Conservation (phyloP, 768 basidiomycete species). For the Ramaria sp. region DNA sequence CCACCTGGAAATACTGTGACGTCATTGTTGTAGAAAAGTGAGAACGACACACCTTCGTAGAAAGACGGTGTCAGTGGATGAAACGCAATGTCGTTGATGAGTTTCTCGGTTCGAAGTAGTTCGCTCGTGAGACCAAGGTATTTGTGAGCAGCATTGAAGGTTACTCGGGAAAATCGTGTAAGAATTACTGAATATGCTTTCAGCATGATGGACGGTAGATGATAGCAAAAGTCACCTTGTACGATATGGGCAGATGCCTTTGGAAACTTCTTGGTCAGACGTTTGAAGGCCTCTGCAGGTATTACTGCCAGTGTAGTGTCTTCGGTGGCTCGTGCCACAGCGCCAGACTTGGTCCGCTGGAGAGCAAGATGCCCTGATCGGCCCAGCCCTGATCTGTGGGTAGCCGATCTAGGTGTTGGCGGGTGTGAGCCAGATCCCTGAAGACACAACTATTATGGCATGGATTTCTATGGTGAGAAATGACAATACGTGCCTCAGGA, state of each 20-base stretch:
- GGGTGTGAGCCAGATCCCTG: neutral
- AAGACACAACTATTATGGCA: neutral
- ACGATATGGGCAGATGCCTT: constrained; percentile 96
- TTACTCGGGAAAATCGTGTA: constrained; percentile 92
- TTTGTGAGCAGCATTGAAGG: constrained; percentile 94
- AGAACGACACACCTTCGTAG: constrained; percentile 44
- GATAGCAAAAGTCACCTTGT: constrained; percentile 45
- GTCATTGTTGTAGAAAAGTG: neutral
- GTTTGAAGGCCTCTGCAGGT: constrained; percentile 91
- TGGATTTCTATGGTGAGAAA: neutral
- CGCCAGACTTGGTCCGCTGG: constrained; percentile 29
- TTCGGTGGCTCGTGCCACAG: constrained; percentile 85
- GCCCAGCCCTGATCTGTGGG: neutral
- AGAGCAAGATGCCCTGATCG: constrained; percentile 11
- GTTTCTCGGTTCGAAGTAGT: constrained; percentile 91
- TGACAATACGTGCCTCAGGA: constrained; percentile 20
- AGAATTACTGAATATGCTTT: constrained; percentile 59
- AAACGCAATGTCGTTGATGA: constrained; percentile 93
- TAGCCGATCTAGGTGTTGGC: neutral
- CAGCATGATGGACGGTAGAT: constrained; percentile 3
- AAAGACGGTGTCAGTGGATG: constrained; percentile 88
- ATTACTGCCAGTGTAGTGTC: constrained; percentile 98
- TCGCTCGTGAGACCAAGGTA: constrained; percentile 93
- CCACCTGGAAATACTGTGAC: constrained; percentile 30
- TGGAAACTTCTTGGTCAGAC: constrained; percentile 91